These are phyloP conservation scores for Taphrina communis DNA, from an alignment of 1,139 yeast genomes.

Conservation along the genomic window DNA sequence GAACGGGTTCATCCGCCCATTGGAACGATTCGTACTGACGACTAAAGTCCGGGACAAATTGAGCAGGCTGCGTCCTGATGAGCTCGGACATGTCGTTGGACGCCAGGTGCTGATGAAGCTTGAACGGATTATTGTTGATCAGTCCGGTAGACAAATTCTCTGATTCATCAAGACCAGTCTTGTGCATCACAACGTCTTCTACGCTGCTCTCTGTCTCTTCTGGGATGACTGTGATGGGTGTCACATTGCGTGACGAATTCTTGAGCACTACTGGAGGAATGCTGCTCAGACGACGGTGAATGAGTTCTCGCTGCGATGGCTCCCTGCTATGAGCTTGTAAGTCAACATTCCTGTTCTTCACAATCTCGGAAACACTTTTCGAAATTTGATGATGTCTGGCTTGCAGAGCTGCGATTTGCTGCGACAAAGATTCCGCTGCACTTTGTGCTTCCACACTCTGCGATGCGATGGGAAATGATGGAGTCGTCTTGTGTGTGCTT, in stretches of 20 bases:
- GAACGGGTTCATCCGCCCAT: constrained; percentile 24
- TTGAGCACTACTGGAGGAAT: constrained; percentile 29
- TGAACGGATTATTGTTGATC: constrained; percentile 14
- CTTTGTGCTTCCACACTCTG: not conserved
- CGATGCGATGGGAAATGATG: not conserved
- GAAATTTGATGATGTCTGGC: constrained; percentile 24
- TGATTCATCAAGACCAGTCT: not conserved
- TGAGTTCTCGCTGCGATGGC: constrained; percentile 30
- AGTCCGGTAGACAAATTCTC: not conserved
- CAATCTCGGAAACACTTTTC: constrained; percentile 26
- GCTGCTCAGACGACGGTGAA: constrained; percentile 27
- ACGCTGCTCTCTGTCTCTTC: constrained; percentile 14
- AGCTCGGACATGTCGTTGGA: constrained; percentile 33
- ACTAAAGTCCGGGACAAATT: constrained; percentile 15
- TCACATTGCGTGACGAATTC: constrained; percentile 7
- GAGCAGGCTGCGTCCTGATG: constrained; percentile 16
- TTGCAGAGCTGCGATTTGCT: constrained; percentile 19
- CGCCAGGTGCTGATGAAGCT: constrained; percentile 25
- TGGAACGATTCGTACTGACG: constrained; percentile 10
- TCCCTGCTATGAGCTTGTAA: not conserved
- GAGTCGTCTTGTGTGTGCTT: not conserved
- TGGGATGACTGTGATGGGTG: constrained; percentile 7
- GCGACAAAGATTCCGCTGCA: constrained; percentile 1
- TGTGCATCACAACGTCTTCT: not conserved
- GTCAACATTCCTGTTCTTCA: not conserved